phyloP scores from a whole-genome alignment of 2,329 filamentous ascomycete genomes.

The Pseudogymnoascus sp. region DNA sequence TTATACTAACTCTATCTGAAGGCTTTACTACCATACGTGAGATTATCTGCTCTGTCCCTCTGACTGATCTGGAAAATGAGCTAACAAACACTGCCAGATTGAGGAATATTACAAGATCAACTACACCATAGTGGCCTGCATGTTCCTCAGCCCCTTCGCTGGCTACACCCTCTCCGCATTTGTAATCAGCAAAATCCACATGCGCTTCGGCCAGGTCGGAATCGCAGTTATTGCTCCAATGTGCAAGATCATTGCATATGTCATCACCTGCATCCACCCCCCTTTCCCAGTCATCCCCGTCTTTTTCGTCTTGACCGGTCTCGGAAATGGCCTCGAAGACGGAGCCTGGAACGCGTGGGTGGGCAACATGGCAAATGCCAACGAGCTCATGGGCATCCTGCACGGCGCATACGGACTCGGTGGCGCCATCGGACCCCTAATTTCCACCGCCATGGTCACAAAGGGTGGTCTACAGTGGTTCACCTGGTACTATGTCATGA shows the following conservation, averaged over 20 bases:
- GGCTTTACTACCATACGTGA: conserved; percentile 38
- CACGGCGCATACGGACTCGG: conserved; percentile 67
- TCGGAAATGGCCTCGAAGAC: conserved; percentile 62
- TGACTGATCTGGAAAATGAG: neutral
- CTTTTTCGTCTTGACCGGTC: conserved; percentile 56
- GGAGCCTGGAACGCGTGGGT: conserved; percentile 51
- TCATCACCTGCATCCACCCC: conserved; percentile 57
- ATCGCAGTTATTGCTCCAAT: conserved; percentile 57
- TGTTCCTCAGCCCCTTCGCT: conserved; percentile 58
- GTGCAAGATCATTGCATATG: conserved; percentile 56
- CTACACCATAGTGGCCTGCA: conserved; percentile 55
- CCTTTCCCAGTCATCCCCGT: conserved; percentile 59
- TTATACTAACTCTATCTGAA: conserved; percentile 23
- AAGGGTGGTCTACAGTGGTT: conserved; percentile 57
- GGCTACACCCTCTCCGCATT: conserved; percentile 58
- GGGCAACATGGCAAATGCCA: conserved; percentile 59
- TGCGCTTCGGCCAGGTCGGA: conserved; percentile 67
- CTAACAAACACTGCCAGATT: conserved; percentile 31
- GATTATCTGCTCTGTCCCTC: conserved; percentile 9
- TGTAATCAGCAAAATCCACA: conserved; percentile 55
- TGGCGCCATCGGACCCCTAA: conserved; percentile 58
- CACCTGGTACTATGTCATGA: conserved; percentile 61
- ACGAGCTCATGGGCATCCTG: conserved; percentile 64
- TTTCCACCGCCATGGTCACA: conserved; percentile 66
- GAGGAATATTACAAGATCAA: conserved; percentile 53